phyloP scores from a whole-genome alignment of 176 grass and related monocot genomes.

The Pontederia paniculata region DNA sequence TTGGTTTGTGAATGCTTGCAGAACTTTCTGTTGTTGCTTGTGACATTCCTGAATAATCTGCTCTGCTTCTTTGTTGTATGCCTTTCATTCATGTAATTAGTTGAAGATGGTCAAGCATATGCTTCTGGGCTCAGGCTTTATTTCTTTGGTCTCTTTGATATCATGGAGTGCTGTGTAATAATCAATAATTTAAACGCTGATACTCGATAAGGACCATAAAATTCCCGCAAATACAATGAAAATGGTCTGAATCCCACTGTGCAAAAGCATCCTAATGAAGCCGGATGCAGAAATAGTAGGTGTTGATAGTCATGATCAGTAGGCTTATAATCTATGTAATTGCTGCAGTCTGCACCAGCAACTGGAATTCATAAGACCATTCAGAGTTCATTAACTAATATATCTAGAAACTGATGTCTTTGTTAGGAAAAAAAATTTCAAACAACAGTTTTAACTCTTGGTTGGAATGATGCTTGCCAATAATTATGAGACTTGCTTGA shows the following conservation, averaged over 20 bases:
- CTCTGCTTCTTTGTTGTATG: too few species aligned
- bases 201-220: too few species aligned
- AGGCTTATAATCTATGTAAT: constrained; percentile 69
- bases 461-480: too few species aligned
- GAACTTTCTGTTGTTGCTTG: too few species aligned
- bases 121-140: too few species aligned
- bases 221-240: constrained; percentile 66
- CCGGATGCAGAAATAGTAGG: constrained; percentile 62
- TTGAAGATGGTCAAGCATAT: too few species aligned
- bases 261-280: constrained; percentile 54
- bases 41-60: constrained; percentile 83
- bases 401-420: too few species aligned
- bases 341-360: constrained; percentile 39
- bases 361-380: not conserved
- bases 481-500: too few species aligned
- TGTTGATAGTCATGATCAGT: constrained; percentile 71
- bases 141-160: too few species aligned
- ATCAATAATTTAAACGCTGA: too few species aligned
- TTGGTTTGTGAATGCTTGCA: constrained; percentile 83
- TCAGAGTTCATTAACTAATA: too few species aligned
- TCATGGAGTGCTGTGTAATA: too few species aligned
- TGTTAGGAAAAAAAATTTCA: not conserved
- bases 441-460: not conserved
- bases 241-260: constrained; percentile 37
- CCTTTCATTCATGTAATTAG: not conserved